Percentiles rank a stretch among this genome's conserved stretches.
These are phyloP conservation scores for Serendipita indica DNA, from an alignment of 768 basidiomycete species.

Conservation along the genomic window DNA sequence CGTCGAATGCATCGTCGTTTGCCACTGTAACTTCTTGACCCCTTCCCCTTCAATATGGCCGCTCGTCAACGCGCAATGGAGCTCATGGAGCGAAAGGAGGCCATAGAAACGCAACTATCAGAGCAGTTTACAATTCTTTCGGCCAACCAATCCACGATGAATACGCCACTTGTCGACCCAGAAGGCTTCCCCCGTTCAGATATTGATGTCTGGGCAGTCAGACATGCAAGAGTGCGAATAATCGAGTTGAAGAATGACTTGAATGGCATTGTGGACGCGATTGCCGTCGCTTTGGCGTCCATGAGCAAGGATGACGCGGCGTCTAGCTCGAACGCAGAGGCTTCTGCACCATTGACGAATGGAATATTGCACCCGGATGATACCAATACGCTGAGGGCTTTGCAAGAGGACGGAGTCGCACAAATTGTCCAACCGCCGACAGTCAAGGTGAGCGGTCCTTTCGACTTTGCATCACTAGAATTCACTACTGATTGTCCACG, in stretches of 20 bases:
- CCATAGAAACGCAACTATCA: constrained; percentile 57
- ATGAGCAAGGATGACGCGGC: constrained; percentile 18
- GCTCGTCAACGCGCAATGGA: constrained; percentile 30
- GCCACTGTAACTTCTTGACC: neutral
- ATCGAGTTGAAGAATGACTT: constrained; percentile 73
- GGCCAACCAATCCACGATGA: constrained; percentile 47
- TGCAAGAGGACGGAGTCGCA: too few relatives aligned
- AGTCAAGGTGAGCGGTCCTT: constrained; percentile 4
- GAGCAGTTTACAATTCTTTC: constrained; percentile 46
- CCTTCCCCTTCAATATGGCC: neutral
- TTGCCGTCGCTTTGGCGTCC: constrained; percentile 44
- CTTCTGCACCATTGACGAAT: neutral
- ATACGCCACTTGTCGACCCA: constrained; percentile 61
- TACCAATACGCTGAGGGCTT: too few relatives aligned
- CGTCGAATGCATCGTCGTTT: neutral
- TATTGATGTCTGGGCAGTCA: constrained; percentile 69
- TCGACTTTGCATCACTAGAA: neutral
- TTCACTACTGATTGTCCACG: constrained; percentile 23
- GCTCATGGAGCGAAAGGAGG: constrained; percentile 54
- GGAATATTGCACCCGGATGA: too few relatives aligned
- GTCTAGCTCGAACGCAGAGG: constrained; percentile 14
- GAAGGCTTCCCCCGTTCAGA: constrained; percentile 78
- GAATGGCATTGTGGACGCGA: constrained; percentile 43
- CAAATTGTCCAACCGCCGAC: constrained; percentile 48
- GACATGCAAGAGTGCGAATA: constrained; percentile 60